Base-by-base conservation (phyloP, 2,329 filamentous ascomycete species). In the Nothophaeocryptopus gaeumannii region DNA sequence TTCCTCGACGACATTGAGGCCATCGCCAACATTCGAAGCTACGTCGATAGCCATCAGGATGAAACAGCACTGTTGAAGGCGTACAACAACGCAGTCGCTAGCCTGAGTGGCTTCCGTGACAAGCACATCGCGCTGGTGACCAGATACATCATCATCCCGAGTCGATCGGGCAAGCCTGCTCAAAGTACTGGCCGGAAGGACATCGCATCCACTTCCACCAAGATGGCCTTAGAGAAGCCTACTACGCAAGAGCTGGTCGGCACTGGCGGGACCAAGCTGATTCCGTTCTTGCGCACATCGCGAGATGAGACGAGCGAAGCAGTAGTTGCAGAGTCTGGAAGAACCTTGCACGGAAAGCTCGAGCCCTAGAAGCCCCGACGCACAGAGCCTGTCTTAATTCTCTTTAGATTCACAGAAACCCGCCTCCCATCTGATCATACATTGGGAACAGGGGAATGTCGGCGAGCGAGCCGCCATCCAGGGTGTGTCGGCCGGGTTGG, bases 111-210 rank as follows among this genome's bases (percentile, higher is more conserved):
- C 0, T 78, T 80, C 54, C 72, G 78, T 0, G 74, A 78, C 51
- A 73, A 71, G 41, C 78, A 80, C 51, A 76, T 80, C 38, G 71
- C 74, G 50, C 71, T 80, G 16, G 78, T 80, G 1, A 74, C 77
- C 1, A 65, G 76, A 35, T 80, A 79, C 54, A 78, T 80, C 47
- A 72, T 80, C 42, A 70, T 74, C 38, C 74, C 75, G 0, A 61
- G 55, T 37, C 53, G 59, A 37, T 58, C 48, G 35, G 48, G 50
- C 11, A 60, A 50, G 47, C 48, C 52, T 9, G 51, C 50, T 16
- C 65, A 63, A 37, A 63, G 58, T 14, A 38, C 60, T 43, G 51
- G 65, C 43, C 55, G 62, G 62, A 52, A 72, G 48, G 65, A 78
- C 44, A 65, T 78, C 31, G 76, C 76, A 0, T 74, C 74, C 2